Percentiles rank a stretch among this genome's conserved stretches.
Conservation (phyloP, 179 eudicot species). For the Silene coronaria region DNA sequence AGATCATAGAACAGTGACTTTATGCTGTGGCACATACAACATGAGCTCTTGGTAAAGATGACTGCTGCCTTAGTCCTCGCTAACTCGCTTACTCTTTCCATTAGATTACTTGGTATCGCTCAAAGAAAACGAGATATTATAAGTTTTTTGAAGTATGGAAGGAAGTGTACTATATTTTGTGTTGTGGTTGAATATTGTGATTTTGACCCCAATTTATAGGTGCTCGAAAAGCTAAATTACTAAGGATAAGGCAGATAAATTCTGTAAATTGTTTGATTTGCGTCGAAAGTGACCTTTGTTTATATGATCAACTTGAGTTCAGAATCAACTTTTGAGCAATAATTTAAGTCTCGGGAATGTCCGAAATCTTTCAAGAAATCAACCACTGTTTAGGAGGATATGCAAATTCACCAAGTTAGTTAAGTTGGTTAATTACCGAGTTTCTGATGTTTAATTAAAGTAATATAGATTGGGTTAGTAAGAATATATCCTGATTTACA, state of each 20-base stretch:
- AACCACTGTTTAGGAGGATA: conserved; percentile 5
- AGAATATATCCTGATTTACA: conserved; percentile 23
- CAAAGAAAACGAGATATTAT: too few relatives aligned
- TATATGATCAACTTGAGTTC: conserved; percentile 2
- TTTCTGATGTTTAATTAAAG: conserved; percentile 7
- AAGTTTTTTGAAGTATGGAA: too few relatives aligned
- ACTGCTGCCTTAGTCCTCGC: conserved; percentile 52
- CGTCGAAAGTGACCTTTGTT: conserved; percentile 8
- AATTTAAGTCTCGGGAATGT: conserved; percentile 11
- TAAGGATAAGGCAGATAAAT: conserved; percentile 27
- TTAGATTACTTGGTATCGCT: conserved; percentile 12
- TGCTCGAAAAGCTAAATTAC: not conserved
- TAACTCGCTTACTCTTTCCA: conserved; percentile 51
- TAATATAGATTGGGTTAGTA: not conserved
- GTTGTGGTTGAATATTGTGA: conserved; percentile 9
- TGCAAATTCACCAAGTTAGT: conserved; percentile 2
- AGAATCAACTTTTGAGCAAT: conserved; percentile 11
- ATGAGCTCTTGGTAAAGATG: conserved; percentile 66
- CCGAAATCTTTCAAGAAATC: conserved; percentile 16
- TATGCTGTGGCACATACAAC: conserved; percentile 59
- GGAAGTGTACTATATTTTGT: not conserved
- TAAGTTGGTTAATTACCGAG: conserved; percentile 12
- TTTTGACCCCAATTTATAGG: conserved; percentile 23
- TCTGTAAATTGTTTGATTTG: conserved; percentile 8
- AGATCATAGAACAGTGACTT: conserved; percentile 46